Conservation (phyloP, 352 stramenopile species). For the Blastocystis sp. region DNA sequence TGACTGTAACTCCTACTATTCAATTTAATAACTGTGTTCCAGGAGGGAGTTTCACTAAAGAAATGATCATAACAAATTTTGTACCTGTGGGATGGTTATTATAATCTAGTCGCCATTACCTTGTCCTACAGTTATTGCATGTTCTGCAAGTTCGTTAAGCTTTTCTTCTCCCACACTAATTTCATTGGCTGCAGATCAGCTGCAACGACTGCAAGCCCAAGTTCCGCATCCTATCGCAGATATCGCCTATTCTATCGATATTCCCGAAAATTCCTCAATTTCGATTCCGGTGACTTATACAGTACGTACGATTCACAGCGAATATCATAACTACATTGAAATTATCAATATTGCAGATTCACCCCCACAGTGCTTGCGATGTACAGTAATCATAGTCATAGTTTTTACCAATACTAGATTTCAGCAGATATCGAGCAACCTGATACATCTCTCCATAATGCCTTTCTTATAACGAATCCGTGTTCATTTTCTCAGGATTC, state of each 20-base stretch:
- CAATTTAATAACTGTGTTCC: background rate
- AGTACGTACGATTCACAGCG: background rate
- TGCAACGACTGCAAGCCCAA: background rate
- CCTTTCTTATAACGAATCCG: background rate
- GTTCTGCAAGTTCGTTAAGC: background rate
- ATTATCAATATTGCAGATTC: background rate
- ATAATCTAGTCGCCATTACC: background rate
- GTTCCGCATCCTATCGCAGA: constrained; percentile 5
- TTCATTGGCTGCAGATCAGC: background rate
- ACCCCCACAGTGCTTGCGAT: background rate
- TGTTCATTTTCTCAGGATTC: background rate
- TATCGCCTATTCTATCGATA: constrained; percentile 13
- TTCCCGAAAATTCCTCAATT: constrained; percentile 2
- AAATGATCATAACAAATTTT: background rate
- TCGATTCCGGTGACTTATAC: constrained; percentile 13
- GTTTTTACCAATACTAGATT: constrained; percentile 20
- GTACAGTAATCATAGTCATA: background rate
- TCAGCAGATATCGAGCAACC: constrained; percentile 18
- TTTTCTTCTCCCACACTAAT: background rate
- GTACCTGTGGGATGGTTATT: background rate
- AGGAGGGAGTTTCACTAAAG: background rate
- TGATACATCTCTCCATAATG: background rate
- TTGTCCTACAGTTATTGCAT: background rate
- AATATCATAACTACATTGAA: constrained; percentile 31
- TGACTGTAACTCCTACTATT: background rate